phyloP scores from a whole-genome alignment of 2,329 filamentous ascomycete genomes.

The Stagonosporopsis tanaceti region DNA sequence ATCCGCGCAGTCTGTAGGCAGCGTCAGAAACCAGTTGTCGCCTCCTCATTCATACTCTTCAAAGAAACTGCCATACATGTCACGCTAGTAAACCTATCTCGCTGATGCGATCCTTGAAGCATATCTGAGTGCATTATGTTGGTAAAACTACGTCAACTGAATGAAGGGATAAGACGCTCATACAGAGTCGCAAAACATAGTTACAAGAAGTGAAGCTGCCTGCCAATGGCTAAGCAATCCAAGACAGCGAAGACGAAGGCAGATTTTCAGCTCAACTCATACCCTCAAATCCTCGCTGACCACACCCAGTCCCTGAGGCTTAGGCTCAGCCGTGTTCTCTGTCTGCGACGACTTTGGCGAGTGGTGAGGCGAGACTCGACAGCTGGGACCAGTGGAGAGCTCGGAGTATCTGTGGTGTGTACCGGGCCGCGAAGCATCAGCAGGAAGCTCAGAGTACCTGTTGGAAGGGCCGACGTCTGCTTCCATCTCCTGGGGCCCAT shows the following conservation, averaged over 20 bases:
- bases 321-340: conserved; percentile 21
- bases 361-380: conserved; percentile 26
- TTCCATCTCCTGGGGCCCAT: conserved; percentile 31
- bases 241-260: neutral
- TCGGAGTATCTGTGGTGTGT: conserved; percentile 29
- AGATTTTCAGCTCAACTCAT: neutral
- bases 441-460: conserved; percentile 37
- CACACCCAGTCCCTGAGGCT: conserved; percentile 24
- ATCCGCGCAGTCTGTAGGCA: too few species aligned
- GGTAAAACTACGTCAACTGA: neutral
- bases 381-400: conserved; percentile 32
- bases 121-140: neutral
- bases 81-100: too few species aligned
- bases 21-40: too few species aligned
- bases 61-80: neutral
- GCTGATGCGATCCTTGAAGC: neutral
- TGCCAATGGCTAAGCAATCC: neutral
- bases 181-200: neutral
- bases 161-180: neutral
- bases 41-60: neutral
- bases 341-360: conserved; percentile 28
- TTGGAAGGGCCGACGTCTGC: conserved; percentile 20
- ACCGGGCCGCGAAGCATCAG: conserved; percentile 16
- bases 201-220: conserved; percentile 2
- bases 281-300: conserved; percentile 13